Conservation (phyloP, 306 rosid genomes). For the Hippophae gyantsensis region DNA sequence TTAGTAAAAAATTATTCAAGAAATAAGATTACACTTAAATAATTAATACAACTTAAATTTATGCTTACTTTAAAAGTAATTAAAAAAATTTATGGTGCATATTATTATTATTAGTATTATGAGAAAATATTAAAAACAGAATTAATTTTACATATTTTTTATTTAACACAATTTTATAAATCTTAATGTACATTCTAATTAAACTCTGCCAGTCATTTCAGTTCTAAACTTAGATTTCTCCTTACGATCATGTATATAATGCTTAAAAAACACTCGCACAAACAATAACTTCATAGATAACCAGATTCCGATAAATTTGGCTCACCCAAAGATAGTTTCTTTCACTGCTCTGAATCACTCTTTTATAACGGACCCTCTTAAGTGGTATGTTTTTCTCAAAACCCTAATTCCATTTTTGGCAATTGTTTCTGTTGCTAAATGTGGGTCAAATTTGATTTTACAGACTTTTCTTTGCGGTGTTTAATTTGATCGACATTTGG, state of each 20-base stretch:
- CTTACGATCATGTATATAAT: conserved; percentile 12
- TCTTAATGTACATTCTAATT: no score
- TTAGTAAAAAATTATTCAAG: no score
- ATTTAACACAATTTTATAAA: no score
- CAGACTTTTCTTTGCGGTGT: neutral
- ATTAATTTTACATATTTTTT: no score
- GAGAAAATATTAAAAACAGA: no score
- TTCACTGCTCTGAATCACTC: conserved; percentile 40
- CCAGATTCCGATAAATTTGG: conserved; percentile 39
- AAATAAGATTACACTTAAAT: no score
- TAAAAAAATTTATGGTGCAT: no score
- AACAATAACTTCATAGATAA: neutral
- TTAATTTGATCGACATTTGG: conserved; percentile 5
- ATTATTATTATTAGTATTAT: no score
- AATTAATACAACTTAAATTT: no score
- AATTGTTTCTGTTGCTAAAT: conserved; percentile 12
- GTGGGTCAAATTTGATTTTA: conserved; percentile 13
- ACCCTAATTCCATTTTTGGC: conserved; percentile 33
- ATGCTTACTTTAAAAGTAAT: no score
- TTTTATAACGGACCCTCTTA: conserved; percentile 21
- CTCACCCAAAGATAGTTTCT: conserved; percentile 24
- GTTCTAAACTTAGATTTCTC: conserved; percentile 17
- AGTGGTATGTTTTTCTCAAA: conserved; percentile 33
- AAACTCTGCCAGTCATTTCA: no score
- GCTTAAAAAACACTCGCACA: conserved; percentile 18